A percentile compares a stretch with the other conserved stretches of the same genome.
Evolutionary conservation across 768 basidiomycete species (phyloP).

Genomic region (Galerina sulciceps): DNA sequence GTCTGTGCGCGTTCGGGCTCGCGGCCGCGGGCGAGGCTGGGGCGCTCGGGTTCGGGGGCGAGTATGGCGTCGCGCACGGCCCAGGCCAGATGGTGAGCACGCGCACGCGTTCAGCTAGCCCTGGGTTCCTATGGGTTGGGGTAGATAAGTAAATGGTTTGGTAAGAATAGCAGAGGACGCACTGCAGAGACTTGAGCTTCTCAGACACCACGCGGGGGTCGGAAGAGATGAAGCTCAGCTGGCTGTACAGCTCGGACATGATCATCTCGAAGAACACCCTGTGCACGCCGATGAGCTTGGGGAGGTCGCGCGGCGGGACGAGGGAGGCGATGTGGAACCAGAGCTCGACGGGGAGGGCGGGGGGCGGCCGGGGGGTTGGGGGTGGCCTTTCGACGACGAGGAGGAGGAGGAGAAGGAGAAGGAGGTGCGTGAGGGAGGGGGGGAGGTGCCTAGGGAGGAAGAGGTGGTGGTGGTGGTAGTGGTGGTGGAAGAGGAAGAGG

Average conservation of each 20-base stretch:
- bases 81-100: constrained; percentile 30
- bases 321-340: constrained; percentile 25
- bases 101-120: constrained; percentile 24
- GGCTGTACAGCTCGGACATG: constrained; percentile 28
- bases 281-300: constrained; percentile 20
- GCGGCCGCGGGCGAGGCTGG: not conserved
- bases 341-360: constrained; percentile 22
- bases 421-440: too few species aligned
- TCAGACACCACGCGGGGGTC: constrained; percentile 22
- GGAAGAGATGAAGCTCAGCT: constrained; percentile 26
- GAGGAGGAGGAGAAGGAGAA: too few species aligned
- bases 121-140: constrained; percentile 10
- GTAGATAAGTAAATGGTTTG: not conserved
- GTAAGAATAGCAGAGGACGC: constrained; percentile 9
- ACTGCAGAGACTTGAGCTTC: constrained; percentile 26
- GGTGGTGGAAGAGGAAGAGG: not conserved
- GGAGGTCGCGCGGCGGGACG: constrained; percentile 17
- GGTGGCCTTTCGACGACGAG: not conserved
- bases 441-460: not conserved
- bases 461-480: not conserved
- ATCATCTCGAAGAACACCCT: constrained; percentile 23
- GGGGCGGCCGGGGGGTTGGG: too few species aligned
- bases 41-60: constrained; percentile 9
- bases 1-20: not conserved
- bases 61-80: constrained; percentile 28